These are phyloP conservation scores for Ceratobasidium sp. DNA, from an alignment of 1,284 basidiomycete genomes.

Conservation along the genomic window DNA sequence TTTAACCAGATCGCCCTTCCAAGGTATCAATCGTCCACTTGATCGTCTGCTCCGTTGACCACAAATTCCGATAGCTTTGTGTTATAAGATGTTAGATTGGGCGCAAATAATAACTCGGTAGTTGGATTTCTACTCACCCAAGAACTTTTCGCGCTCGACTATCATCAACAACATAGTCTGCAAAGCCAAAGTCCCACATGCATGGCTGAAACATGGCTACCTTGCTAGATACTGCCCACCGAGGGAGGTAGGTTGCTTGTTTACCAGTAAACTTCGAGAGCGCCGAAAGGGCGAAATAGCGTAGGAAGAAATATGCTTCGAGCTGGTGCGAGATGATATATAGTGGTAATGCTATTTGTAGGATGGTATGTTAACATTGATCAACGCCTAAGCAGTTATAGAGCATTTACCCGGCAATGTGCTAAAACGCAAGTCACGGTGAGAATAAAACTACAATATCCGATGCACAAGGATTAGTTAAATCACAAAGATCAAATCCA, in stretches of 20 bases:
- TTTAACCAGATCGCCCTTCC: conserved; percentile 4
- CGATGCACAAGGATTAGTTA: background rate
- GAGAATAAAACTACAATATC: conserved; percentile 4
- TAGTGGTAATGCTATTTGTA: background rate
- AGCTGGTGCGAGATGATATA: conserved; percentile 19
- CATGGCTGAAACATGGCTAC: conserved; percentile 18
- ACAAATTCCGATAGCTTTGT: conserved; percentile 25
- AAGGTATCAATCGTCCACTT: conserved; percentile 26
- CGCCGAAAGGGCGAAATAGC: background rate
- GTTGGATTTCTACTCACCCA: conserved; percentile 10
- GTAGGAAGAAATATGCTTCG: conserved; percentile 6
- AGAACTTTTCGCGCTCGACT: conserved; percentile 21
- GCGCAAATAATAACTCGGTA: no score
- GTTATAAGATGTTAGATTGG: background rate
- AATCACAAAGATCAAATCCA: no score
- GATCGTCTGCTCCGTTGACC: conserved; percentile 35
- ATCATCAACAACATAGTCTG: conserved; percentile 35
- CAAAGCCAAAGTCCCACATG: conserved; percentile 35
- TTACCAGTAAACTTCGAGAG: conserved; percentile 4
- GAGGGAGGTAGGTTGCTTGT: conserved; percentile 10
- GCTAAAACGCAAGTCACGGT: conserved; percentile 8
- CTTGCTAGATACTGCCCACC: conserved; percentile 21
- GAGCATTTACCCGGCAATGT: conserved; percentile 16
- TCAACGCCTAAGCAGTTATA: background rate
- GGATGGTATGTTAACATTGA: background rate